Conservation (phyloP, 1,284 basidiomycete species). For the Ceraceosorus guamensis region DNA sequence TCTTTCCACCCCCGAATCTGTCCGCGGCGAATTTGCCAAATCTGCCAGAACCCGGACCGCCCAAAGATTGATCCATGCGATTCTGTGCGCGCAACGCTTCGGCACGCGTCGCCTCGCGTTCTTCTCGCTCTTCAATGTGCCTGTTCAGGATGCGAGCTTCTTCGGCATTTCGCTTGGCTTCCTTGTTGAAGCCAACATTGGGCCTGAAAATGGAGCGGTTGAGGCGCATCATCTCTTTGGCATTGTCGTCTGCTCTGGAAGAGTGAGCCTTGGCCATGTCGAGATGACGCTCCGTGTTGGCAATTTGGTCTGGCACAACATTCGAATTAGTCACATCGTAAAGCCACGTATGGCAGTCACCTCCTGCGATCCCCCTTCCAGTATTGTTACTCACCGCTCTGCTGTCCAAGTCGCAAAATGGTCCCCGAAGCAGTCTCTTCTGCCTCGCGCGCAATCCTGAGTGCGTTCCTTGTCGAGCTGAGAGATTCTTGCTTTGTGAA, state of each 20-base stretch:
- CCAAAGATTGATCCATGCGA: conserved; percentile 67
- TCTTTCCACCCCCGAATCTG: conserved; percentile 22
- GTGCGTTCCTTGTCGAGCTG: conserved; percentile 80
- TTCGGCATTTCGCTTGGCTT: conserved; percentile 78
- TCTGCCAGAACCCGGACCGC: conserved; percentile 25
- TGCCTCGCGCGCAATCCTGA: conserved; percentile 84
- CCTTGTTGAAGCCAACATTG: conserved; percentile 51
- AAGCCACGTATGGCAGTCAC: too few species aligned
- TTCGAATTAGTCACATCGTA: conserved; percentile 1
- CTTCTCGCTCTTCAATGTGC: conserved; percentile 78
- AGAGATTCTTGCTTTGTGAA: conserved; percentile 89
- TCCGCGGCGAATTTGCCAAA: conserved; percentile 36
- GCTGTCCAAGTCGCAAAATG: conserved; percentile 76
- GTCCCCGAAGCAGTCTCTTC: conserved; percentile 91
- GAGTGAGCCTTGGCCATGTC: conserved; percentile 89
- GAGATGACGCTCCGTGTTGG: conserved; percentile 90
- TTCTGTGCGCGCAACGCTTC: conserved; percentile 78
- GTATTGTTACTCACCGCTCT: conserved; percentile 67
- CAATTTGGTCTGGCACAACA: conserved; percentile 54
- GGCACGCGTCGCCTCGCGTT: conserved; percentile 54
- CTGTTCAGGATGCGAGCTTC: conserved; percentile 80
- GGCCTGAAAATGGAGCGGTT: conserved; percentile 86
- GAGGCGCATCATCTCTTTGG: conserved; percentile 85
- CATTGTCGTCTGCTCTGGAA: conserved; percentile 80
- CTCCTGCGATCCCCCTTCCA: too few species aligned